Conservation (phyloP, 164 flowering plant species). For the Kalanchoe fedtschenkoi region DNA sequence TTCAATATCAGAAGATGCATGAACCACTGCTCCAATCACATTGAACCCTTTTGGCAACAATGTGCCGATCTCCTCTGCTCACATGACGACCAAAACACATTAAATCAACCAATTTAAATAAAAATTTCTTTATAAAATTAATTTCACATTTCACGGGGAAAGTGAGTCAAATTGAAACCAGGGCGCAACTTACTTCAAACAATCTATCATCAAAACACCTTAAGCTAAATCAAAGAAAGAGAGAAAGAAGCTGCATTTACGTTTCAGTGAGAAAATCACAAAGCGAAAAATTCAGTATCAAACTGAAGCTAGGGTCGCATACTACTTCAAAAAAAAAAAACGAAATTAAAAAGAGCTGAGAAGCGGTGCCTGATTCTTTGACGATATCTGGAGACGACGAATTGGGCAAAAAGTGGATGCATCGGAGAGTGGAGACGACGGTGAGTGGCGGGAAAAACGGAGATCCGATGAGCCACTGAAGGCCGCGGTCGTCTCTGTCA, state of each 20-base stretch:
- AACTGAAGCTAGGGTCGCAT: too few relatives aligned
- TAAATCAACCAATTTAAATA: neutral
- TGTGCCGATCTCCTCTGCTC: constrained; percentile 55
- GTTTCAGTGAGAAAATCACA: too few relatives aligned
- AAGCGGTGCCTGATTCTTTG: constrained; percentile 56
- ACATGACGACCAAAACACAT: neutral
- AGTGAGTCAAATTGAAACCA: too few relatives aligned
- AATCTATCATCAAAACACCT: too few relatives aligned
- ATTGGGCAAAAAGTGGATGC: constrained; percentile 40
- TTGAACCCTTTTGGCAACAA: constrained; percentile 54
- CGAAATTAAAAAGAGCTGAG: neutral
- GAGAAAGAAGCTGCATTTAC: too few relatives aligned
- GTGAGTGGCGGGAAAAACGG: constrained; percentile 60
- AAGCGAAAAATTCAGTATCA: too few relatives aligned
- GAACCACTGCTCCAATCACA: constrained; percentile 54
- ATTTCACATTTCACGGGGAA: neutral
- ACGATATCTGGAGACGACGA: constrained; percentile 40
- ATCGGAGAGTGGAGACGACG: constrained; percentile 60
- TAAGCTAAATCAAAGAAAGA: too few relatives aligned
- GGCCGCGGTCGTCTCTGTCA: constrained; percentile 18
- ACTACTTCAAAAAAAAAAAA: neutral
- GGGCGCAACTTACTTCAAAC: too few relatives aligned
- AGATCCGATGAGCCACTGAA: constrained; percentile 89
- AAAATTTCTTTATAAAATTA: neutral
- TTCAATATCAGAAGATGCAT: constrained; percentile 20